phyloP scores from a whole-genome alignment of 768 basidiomycete species.

The Lactarius evosmus region DNA sequence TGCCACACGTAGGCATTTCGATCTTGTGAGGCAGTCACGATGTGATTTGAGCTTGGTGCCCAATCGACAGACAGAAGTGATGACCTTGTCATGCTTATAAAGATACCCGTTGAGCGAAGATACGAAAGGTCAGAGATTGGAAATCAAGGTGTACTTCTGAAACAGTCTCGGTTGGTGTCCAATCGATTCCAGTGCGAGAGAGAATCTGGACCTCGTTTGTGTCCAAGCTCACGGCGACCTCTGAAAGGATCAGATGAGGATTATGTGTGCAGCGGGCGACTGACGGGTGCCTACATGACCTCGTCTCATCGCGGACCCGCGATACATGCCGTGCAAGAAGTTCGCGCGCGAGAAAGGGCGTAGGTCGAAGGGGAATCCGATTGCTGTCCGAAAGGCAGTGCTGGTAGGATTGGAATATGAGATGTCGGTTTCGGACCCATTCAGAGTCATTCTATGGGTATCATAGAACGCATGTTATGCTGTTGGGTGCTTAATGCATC shows the following conservation, averaged over 20 bases:
- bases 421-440: constrained; percentile 78
- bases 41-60: constrained; percentile 94
- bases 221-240: constrained; percentile 89
- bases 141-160: constrained; percentile 62
- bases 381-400: constrained; percentile 68
- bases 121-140: neutral
- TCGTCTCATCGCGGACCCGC: constrained; percentile 68
- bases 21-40: constrained; percentile 99
- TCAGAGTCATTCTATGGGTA: no score
- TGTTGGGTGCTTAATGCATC: no score
- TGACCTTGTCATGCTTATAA: constrained; percentile 91
- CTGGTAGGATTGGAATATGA: constrained; percentile 70
- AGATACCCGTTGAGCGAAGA: neutral
- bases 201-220: constrained; percentile 86
- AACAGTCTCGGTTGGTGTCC: constrained; percentile 71
- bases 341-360: constrained; percentile 65
- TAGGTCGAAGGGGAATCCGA: constrained; percentile 68
- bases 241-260: constrained; percentile 41
- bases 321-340: constrained; percentile 60
- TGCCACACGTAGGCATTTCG: constrained; percentile 99
- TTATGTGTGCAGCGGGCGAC: no score
- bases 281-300: no score
- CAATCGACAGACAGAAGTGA: constrained; percentile 99
- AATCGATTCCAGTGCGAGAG: constrained; percentile 59
- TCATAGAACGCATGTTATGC: no score